A percentile compares a stretch with the other conserved stretches of the same genome.
phyloP scores from a whole-genome alignment of 208 protist genomes.

The Strigomonas culicis region DNA sequence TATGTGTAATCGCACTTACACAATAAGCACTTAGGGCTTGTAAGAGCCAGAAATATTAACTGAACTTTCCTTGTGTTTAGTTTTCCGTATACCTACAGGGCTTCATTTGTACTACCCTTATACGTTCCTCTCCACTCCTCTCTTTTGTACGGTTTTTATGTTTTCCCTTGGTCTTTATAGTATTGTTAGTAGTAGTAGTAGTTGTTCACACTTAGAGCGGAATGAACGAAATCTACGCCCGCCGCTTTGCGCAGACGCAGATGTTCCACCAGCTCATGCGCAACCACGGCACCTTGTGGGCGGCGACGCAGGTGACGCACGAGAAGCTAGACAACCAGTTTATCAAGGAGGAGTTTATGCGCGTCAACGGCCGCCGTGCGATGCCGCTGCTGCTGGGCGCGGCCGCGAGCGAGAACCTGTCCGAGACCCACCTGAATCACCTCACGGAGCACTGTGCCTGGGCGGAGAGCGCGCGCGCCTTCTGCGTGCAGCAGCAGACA shows the following conservation, averaged over 20 bases:
- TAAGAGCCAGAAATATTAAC: background rate
- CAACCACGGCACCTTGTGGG: constrained; percentile 81
- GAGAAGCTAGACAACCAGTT: constrained; percentile 71
- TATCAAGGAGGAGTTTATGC: constrained; percentile 88
- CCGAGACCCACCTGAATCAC: constrained; percentile 62
- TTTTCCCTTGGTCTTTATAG: background rate
- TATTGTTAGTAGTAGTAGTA: background rate
- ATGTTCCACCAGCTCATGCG: constrained; percentile 91
- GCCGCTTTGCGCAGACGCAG: constrained; percentile 63
- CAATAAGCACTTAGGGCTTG: too few species aligned
- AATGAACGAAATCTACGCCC: constrained; percentile 89
- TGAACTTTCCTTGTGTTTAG: constrained; percentile 1
- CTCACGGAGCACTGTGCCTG: constrained; percentile 83
- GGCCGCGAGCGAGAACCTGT: constrained; percentile 43
- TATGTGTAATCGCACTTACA: too few species aligned
- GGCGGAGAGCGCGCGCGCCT: constrained; percentile 69
- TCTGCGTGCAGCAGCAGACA: constrained; percentile 79
- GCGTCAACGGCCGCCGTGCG: constrained; percentile 68
- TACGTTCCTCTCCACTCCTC: too few species aligned
- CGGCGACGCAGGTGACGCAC: constrained; percentile 84
- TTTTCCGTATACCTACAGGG: too few species aligned
- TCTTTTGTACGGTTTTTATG: too few species aligned
- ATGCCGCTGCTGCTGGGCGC: constrained; percentile 84
- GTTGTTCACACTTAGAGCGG: background rate
- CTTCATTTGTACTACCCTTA: too few species aligned